Evolutionary conservation across 208 protist genomes (phyloP), one percentile per base, ranked within the genome.

Genomic region (Leptomonas seymouri): DNA sequence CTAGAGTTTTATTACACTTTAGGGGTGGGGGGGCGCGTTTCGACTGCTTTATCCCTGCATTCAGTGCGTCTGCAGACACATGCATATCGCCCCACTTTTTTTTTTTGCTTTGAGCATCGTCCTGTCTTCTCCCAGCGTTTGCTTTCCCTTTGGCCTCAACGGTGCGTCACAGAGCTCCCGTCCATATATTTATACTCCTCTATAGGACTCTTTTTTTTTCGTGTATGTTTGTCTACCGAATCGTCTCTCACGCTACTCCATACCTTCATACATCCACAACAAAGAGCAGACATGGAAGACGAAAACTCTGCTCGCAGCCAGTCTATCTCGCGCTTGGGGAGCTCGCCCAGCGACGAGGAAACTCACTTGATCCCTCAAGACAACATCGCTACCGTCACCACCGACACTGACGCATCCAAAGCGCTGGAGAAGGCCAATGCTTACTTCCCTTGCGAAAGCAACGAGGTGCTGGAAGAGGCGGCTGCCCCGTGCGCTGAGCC

Each of bases 241-340:
- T n/a, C n/a, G n/a, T n/a, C n/a, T n/a, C n/a, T n/a, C n/a, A n/a
- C n/a, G n/a, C n/a, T n/a, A n/a, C n/a, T n/a, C n/a, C n/a, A n/a
- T n/a, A n/a, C n/a, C n/a, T 39, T 12, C 34, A 39, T 39, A 39
- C 9, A 3, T 9, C 34, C 3, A 9, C 34, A 9, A 39, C 34
- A 39, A 39, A 39, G 9, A 39, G 34, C 34, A 39, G 9, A 39
- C 12, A 57, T 66, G 61, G 36, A 48, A 1, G 42, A 31, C 0
- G 53, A 39, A 0, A 36, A 30, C 28, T 53, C 58, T 1, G 34
- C 36, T 18, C 36, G 41, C 11, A 39, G 58, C 42, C 27, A 27
- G 58, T 51, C 58, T 44, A 39, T 64, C 42, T 64, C 42, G 25
- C 58, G 15, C 20, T n/a, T 64, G 36, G 15, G 23, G 16, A 50